Conservation (phyloP, 768 basidiomycete genomes). For the Sarcodon sp. region DNA sequence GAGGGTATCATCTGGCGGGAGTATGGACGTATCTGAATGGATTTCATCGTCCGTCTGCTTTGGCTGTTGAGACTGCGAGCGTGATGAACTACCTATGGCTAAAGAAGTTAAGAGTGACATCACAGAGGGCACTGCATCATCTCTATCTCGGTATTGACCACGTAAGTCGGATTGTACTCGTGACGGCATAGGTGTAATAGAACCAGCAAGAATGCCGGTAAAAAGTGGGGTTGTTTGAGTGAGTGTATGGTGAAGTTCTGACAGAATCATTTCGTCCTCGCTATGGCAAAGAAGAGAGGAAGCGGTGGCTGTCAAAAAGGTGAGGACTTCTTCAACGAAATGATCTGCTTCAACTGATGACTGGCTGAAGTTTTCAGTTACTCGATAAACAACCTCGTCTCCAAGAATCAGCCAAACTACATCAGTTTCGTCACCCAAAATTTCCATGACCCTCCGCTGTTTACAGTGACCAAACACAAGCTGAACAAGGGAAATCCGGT, state of each 20-base stretch:
- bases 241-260: constrained; percentile 1
- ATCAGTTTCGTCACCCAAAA: constrained; percentile 17
- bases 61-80: constrained; percentile 37
- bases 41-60: not conserved
- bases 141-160: constrained; percentile 23
- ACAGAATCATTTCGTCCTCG: constrained; percentile 8
- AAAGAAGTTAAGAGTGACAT: constrained; percentile 56
- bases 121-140: constrained; percentile 39
- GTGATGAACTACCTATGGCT: constrained; percentile 36
- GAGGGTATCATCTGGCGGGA: constrained; percentile 15
- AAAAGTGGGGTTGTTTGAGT: constrained; percentile 2
- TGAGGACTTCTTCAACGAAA: constrained; percentile 11
- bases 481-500: constrained; percentile 39
- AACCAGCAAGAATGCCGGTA: constrained; percentile 7
- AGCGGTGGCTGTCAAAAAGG: constrained; percentile 8
- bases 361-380: no score
- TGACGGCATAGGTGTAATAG: constrained; percentile 41
- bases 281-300: constrained; percentile 8
- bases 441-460: constrained; percentile 15
- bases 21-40: constrained; percentile 22
- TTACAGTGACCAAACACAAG: constrained; percentile 42
- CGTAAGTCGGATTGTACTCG: constrained; percentile 46
- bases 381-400: constrained; percentile 42
- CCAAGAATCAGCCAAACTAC: constrained; percentile 48
- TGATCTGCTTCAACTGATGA: not conserved